Evolutionary conservation across 106 monocot genomes (phyloP), one percentile per base, ranked within the genome.

Genomic region (Alisma plantagoaquatica): DNA sequence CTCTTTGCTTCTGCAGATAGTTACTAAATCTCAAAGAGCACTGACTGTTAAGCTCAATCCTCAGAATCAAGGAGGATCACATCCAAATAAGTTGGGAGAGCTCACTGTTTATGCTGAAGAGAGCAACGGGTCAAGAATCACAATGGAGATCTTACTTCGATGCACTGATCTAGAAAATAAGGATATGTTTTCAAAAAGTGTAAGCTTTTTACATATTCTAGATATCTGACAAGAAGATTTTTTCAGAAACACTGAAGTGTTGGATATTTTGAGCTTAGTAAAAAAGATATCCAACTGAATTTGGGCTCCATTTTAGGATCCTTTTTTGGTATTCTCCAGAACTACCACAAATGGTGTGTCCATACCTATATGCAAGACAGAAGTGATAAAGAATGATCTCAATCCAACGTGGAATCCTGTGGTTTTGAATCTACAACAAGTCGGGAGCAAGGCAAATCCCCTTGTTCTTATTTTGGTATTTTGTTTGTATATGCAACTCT

Each of bases 171-270:
- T 94, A 53, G 83, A 83, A 70, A 87, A 83, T 56, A 94, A 87
- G 56, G 93, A 94, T 49, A 51, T 94, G 26, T 87, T 94, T 51
- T 87, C 93, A 44, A 94, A 84, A 77, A 94, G 93, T 68, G 93
- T 94, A 77, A 76, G 81, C 3, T 18, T 33, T 45, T 64, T 33
- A 7, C 14, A 14, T 38, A 6, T 38, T 38, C 14, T 38, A 6
- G 14, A 38, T 38, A n/a, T n/a, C n/a, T n/a, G n/a, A n/a, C n/a
- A n/a, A n/a, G n/a, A n/a, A n/a, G n/a, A n/a, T n/a, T n/a, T n/a
- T n/a, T n/a, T n/a, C n/a, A n/a, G n/a, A n/a, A n/a, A n/a, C n/a
- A n/a, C n/a, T n/a, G n/a, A n/a, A n/a, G n/a, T n/a, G n/a, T n/a
- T n/a, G n/a, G n/a, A n/a, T n/a, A n/a, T n/a, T n/a, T n/a, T n/a